Conservation (phyloP, 2,329 filamentous ascomycete species). For the Apiospora malaysiana region DNA sequence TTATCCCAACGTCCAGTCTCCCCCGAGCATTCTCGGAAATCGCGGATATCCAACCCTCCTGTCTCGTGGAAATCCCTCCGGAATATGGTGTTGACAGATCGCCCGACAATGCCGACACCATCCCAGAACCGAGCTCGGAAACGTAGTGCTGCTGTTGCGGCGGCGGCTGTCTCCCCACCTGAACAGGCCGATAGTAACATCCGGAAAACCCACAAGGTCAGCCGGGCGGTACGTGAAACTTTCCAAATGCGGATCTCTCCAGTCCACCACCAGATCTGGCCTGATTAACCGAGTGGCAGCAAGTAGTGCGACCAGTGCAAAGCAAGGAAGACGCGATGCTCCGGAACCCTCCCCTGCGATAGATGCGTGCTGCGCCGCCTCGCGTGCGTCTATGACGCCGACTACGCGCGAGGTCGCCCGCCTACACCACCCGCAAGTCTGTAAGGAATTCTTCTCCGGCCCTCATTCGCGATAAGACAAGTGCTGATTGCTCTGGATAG, state of each 20-base stretch:
- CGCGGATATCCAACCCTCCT: neutral
- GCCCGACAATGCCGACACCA: neutral
- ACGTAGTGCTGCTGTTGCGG: neutral
- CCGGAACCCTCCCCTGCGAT: constrained; percentile 43
- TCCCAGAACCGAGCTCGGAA: neutral
- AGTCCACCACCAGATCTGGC: neutral
- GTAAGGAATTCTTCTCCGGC: neutral
- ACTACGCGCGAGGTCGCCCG: constrained; percentile 44
- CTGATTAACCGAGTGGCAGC: neutral
- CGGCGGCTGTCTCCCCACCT: neutral
- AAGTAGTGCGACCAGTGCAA: constrained; percentile 45
- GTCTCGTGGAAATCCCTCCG: neutral
- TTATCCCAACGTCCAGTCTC: neutral
- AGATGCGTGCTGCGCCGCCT: constrained; percentile 38
- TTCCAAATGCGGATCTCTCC: neutral
- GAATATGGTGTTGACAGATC: neutral
- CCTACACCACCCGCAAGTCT: constrained; percentile 41
- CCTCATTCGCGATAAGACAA: no score
- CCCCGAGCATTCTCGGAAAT: neutral
- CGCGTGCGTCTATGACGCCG: constrained; percentile 43
- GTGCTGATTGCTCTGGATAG: neutral
- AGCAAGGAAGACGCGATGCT: constrained; percentile 45
- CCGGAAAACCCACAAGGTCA: constrained; percentile 18
- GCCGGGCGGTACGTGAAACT: constrained; percentile 15
- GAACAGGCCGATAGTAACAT: neutral